phyloP scores from a whole-genome alignment of 2,329 filamentous ascomycete genomes.

The Botrytis cinerea region DNA sequence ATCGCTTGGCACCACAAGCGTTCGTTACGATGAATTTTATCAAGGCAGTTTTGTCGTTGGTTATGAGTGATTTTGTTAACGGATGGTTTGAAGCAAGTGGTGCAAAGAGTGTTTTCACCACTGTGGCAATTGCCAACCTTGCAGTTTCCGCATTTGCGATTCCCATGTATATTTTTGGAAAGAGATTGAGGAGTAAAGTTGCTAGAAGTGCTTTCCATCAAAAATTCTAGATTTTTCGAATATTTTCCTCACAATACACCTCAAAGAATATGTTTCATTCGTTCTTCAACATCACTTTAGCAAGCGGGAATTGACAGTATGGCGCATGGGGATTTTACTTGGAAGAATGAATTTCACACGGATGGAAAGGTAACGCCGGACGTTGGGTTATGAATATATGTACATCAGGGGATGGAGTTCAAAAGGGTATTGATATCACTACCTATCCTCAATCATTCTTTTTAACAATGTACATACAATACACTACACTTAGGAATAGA shows the following conservation, averaged over 20 bases:
- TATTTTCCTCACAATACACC: background rate
- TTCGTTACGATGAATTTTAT: slow-evolving; percentile 48
- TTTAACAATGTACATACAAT: background rate
- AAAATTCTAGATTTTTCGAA: slow-evolving; percentile 27
- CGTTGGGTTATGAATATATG: background rate
- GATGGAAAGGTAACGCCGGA: background rate
- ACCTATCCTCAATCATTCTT: background rate
- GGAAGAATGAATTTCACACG: background rate
- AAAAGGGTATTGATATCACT: background rate
- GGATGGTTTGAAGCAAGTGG: slow-evolving; percentile 39
- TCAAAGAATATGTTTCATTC: background rate
- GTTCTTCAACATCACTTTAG: slow-evolving; percentile 1
- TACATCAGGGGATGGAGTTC: background rate
- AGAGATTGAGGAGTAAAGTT: slow-evolving; percentile 41
- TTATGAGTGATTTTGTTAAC: slow-evolving; percentile 35
- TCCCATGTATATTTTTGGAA: slow-evolving; percentile 40
- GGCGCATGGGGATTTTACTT: background rate
- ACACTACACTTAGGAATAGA: background rate
- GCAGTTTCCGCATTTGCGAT: slow-evolving; percentile 31
- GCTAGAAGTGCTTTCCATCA: slow-evolving; percentile 30
- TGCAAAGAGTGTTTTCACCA: slow-evolving; percentile 32
- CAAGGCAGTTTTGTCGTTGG: slow-evolving; percentile 44
- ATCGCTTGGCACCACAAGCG: slow-evolving; percentile 45
- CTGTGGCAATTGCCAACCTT: slow-evolving; percentile 31
- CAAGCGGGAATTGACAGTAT: slow-evolving; percentile 2